phyloP scores from a whole-genome alignment of 805 yeast genomes.

The Ogataea corticis region DNA sequence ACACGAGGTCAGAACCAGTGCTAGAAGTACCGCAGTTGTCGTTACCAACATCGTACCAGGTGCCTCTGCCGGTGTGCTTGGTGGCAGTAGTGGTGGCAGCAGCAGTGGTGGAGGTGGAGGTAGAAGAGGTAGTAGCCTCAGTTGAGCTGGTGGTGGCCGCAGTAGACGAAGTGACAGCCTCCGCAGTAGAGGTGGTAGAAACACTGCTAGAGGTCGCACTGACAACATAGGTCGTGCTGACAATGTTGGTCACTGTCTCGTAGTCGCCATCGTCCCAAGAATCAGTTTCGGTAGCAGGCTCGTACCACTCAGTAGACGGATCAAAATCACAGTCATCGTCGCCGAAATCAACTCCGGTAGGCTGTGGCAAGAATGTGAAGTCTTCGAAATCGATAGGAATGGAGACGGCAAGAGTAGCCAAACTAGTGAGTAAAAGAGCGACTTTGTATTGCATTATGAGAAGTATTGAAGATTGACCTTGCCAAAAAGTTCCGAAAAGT shows the following conservation, averaged over 20 bases:
- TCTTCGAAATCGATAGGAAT: constrained; percentile 10
- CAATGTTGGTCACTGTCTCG: not conserved
- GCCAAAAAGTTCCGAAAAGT: no score
- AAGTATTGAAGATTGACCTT: no score
- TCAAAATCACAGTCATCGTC: not conserved
- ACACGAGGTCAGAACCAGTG: constrained; percentile 43
- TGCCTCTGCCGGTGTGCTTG: constrained; percentile 44
- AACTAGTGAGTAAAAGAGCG: constrained; percentile 8
- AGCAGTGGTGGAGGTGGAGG: constrained; percentile 8
- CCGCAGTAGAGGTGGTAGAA: not conserved
- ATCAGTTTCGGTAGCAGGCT: not conserved
- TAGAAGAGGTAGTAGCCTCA: constrained; percentile 7
- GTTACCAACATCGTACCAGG: constrained; percentile 45
- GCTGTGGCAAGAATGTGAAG: not conserved
- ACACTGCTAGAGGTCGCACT: not conserved
- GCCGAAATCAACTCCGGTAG: not conserved
- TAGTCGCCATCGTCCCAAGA: not conserved
- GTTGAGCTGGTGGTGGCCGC: constrained; percentile 9
- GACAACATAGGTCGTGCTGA: not conserved
- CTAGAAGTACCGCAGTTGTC: constrained; percentile 54
- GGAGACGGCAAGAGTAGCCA: constrained; percentile 5
- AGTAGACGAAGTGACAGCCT: not conserved
- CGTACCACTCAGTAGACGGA: not conserved
- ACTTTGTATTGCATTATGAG: constrained; percentile 11
- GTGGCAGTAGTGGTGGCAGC: constrained; percentile 5